Base-by-base conservation (phyloP, 805 yeast species). In the Diddensiella transvaalensis region DNA sequence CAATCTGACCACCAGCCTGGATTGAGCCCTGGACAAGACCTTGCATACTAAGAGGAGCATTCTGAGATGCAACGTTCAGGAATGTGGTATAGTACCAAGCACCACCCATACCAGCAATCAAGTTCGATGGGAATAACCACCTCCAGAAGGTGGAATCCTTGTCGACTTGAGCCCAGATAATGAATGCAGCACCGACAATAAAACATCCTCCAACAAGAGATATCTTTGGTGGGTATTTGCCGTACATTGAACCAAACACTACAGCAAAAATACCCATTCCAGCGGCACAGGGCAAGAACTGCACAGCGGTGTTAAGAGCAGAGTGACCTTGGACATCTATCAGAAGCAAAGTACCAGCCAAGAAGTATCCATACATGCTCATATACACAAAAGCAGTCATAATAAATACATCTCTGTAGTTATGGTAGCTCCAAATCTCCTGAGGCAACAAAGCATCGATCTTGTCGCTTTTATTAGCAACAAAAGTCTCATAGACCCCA, bases 21-120 rank as follows among this genome's bases (percentile, higher is more conserved):
- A 63, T 57, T 5, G 70, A 51, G 1, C 72, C 76, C 3, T 68
- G 47, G 1, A 71, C 70, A 22, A 68, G 65, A 17, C 74, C 76
- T 43, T 71, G 75, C 10, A 68, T 49, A 44, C 67, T 66, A 3
- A 56, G 38, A 0, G 77, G 76, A 4, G 74, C 64, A 17, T 61
- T 42, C 36, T 60, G 36, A 50, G 62, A 57, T 3, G 69, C 55
- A 3, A 65, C 60, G 26, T 60, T 66, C 32, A 65, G 45, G 43
- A 64, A 71, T 2, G 69, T 61, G 22, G 68, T 60, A 52, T 66
- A 69, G 51, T 62, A 71, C 2, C 64, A 46, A 35, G 68, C 70
- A 1, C 54, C 48, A 1, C 65, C 63, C 23, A 49, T 45, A 4
- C 66, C 70, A 42, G 49, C 42, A 21, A 61, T 49, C 33, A 56